phyloP scores from a whole-genome alignment of 495 filamentous ascomycete genomes.

The Penicillium manginii region DNA sequence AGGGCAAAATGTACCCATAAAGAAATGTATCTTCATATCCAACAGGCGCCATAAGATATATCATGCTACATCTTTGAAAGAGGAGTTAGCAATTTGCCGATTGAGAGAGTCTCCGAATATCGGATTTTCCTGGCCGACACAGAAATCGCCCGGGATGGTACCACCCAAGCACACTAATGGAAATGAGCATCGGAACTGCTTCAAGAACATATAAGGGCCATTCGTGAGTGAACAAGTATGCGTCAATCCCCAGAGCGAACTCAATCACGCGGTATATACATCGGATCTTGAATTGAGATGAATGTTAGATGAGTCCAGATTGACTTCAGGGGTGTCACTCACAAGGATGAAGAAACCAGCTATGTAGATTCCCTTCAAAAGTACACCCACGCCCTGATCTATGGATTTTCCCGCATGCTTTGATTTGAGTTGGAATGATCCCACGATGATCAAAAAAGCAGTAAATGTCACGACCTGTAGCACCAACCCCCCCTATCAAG shows the following conservation, averaged over 20 bases:
- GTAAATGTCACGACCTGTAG: neutral
- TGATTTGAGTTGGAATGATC: neutral
- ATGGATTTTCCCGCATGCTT: neutral
- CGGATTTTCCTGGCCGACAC: neutral
- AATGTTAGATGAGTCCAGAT: neutral
- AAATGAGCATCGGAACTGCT: constrained; percentile 40
- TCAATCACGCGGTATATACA: constrained; percentile 39
- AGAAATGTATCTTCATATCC: too few relatives aligned
- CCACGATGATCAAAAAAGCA: neutral
- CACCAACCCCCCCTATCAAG: neutral
- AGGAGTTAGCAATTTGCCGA: neutral
- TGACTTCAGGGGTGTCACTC: neutral
- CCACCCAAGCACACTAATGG: constrained; percentile 32
- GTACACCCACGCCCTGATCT: neutral
- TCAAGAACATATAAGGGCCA: constrained; percentile 46
- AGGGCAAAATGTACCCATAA: too few relatives aligned
- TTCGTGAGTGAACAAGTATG: constrained; percentile 40
- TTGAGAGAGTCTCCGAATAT: neutral
- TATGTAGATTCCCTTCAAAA: neutral
- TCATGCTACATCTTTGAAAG: too few relatives aligned
- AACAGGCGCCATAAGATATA: too few relatives aligned
- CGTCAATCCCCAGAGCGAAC: constrained; percentile 36
- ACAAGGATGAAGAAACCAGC: neutral
- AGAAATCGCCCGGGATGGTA: constrained; percentile 29
- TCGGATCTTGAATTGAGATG: neutral